Base-by-base conservation (phyloP, 805 yeast genomes). In the Suhomyces prunicola region DNA sequence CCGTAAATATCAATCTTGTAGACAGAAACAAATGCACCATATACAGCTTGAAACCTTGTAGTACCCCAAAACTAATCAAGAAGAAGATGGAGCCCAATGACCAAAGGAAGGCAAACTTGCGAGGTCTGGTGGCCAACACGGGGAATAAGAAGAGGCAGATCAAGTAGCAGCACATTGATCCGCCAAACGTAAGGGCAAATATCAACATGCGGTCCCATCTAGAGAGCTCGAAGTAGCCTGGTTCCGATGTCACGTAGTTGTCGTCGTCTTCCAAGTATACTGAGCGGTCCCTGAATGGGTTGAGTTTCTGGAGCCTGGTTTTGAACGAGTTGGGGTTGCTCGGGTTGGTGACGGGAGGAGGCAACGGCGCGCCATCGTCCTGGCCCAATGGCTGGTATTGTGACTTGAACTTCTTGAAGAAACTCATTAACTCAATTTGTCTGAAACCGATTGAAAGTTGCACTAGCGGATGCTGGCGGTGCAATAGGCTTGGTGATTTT, bases 161-260 rank as follows among this genome's bases (percentile, higher is more conserved):
- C 50, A 71, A 48, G 56, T 74, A 76, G 56, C 80, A 76, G 46
- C 71, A 68, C 7, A 67, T 57, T 0, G 77, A 68, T 1, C 79
- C 80, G 3, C 70, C 79, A 57, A 76, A 75, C 0, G 78, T 73
- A 48, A 76, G 65, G 3, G 69, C 78, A 57, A 76, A 76, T 8
- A 76, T 73, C 22, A 76, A 61, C 79, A 76, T 74, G 51, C 80
- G 64, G 59, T 76, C 80, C 79, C 79, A 74, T 26, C 76, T 62
- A 9, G 77, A 72, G 47, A 76, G 66, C 59, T 76, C 76, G 57
- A 71, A 73, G 57, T 66, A 68, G 5, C 80, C 79, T 0, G 78
- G 77, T 10, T 76, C 76, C 0, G 76, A 60, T 1, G 80, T 75
- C 27, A 75, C 79, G 54, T 70, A 71, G 54, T 71, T 73, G 4